phyloP scores from a whole-genome alignment of 345 rosid species.

The Arabidopsis suecica region DNA sequence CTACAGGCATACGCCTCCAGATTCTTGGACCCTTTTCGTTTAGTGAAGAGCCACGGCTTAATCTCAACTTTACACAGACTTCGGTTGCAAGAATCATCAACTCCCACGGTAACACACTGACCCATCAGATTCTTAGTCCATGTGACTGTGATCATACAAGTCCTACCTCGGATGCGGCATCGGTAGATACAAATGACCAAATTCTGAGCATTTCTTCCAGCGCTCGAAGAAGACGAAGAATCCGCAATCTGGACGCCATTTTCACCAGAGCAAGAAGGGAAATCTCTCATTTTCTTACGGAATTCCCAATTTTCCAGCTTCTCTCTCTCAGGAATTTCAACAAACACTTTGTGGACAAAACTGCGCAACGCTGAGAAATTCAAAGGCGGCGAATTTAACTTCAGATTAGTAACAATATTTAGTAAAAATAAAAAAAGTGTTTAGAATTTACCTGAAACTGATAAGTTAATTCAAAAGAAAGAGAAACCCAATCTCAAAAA shows the following conservation, averaged over 20 bases:
- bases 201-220: constrained; percentile 71
- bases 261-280: constrained; percentile 95
- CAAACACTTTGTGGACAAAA: constrained; percentile 43
- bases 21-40: constrained; percentile 88
- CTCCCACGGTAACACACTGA: constrained; percentile 74
- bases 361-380: background rate
- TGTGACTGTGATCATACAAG: constrained; percentile 72
- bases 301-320: constrained; percentile 34
- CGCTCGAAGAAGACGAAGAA: constrained; percentile 72
- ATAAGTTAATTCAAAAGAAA: constrained; percentile 35
- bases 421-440: background rate
- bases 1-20: constrained; percentile 72
- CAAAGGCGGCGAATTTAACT: background rate
- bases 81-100: constrained; percentile 76
- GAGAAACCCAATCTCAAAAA: constrained; percentile 38
- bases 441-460: constrained; percentile 24
- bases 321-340: constrained; percentile 42
- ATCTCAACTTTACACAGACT: constrained; percentile 91
- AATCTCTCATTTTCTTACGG: constrained; percentile 72
- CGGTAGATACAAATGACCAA: constrained; percentile 77
- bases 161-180: constrained; percentile 66
- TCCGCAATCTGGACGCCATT: constrained; percentile 88
- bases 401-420: background rate
- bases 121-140: constrained; percentile 98
- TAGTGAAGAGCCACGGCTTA: constrained; percentile 93